Percentiles rank a stretch among this genome's conserved stretches.
Conservation (phyloP, 768 basidiomycete genomes). For the Rhodotorula babjevae region DNA sequence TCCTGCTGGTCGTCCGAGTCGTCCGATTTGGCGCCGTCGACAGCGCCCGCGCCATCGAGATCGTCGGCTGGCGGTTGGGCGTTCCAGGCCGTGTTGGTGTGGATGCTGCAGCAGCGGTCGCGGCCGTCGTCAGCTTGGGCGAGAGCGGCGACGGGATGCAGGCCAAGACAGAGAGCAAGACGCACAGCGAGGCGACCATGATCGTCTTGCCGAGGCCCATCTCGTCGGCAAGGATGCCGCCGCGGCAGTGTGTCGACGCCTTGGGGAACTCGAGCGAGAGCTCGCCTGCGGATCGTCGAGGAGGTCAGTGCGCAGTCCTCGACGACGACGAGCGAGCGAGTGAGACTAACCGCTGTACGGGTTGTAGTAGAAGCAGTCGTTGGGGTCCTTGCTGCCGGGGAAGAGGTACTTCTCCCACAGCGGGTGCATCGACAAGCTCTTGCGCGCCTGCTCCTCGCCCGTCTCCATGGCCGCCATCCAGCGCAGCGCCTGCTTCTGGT, state of each 20-base stretch:
- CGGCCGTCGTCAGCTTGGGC: too few relatives aligned
- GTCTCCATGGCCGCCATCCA: slow-evolving; percentile 91
- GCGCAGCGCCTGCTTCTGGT: slow-evolving; percentile 89
- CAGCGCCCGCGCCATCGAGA: not conserved
- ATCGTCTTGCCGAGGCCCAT: slow-evolving; percentile 98
- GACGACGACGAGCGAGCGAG: too few relatives aligned
- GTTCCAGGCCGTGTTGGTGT: slow-evolving; percentile 33
- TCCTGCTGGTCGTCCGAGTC: not conserved
- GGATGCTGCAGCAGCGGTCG: slow-evolving; percentile 7
- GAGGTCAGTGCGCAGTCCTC: not conserved
- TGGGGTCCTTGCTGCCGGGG: slow-evolving; percentile 50
- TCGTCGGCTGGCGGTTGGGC: not conserved
- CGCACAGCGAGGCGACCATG: slow-evolving; percentile 75
- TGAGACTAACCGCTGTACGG: slow-evolving; percentile 60
- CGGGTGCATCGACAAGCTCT: slow-evolving; percentile 78
- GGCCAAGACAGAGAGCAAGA: slow-evolving; percentile 4
- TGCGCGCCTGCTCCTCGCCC: slow-evolving; percentile 63
- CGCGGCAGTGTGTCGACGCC: slow-evolving; percentile 67
- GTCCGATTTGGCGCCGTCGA: not conserved
- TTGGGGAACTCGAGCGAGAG: slow-evolving; percentile 77
- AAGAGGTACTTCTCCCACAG: slow-evolving; percentile 81
- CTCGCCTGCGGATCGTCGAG: slow-evolving; percentile 54
- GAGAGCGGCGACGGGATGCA: not conserved
- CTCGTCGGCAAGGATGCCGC: slow-evolving; percentile 81
- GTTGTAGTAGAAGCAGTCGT: slow-evolving; percentile 84